Evolutionary conservation across 164 flowering plant genomes (phyloP).

Genomic region (Litsea cubeba): DNA sequence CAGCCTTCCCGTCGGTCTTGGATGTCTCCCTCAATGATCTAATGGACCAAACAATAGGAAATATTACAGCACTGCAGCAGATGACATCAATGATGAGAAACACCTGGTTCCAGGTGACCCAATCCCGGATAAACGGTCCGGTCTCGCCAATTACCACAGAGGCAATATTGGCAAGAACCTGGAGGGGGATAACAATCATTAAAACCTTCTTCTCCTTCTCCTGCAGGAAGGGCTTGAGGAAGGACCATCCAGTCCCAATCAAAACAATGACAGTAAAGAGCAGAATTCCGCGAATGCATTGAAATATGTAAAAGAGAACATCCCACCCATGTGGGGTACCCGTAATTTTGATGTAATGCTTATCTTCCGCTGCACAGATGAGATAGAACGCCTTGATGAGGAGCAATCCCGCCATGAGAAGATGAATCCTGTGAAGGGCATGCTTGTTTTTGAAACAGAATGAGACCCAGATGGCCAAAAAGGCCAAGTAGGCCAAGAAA

Average conservation of each 20-base stretch:
- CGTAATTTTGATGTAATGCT: slow-evolving; percentile 66
- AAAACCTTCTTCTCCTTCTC: slow-evolving; percentile 77
- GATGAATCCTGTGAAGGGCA: slow-evolving; percentile 62
- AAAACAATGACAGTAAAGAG: slow-evolving; percentile 68
- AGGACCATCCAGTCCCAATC: slow-evolving; percentile 83
- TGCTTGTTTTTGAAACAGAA: slow-evolving; percentile 28
- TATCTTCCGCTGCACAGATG: slow-evolving; percentile 77
- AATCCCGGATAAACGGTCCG: slow-evolving; percentile 65
- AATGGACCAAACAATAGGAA: slow-evolving; percentile 81
- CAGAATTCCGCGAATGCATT: slow-evolving; percentile 52
- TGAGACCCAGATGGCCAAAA: slow-evolving; percentile 53
- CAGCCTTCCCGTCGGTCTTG: slow-evolving; percentile 79
- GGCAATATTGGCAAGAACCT: slow-evolving; percentile 67
- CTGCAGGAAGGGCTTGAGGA: slow-evolving; percentile 65
- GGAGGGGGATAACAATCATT: slow-evolving; percentile 73
- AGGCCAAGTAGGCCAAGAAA: slow-evolving; percentile 41
- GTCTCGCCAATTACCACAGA: slow-evolving; percentile 67
- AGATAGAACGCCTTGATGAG: slow-evolving; percentile 64
- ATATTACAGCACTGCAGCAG: slow-evolving; percentile 69
- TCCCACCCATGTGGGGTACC: slow-evolving; percentile 88
- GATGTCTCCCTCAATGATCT: slow-evolving; percentile 60
- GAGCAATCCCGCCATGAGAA: slow-evolving; percentile 57
- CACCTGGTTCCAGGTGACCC: slow-evolving; percentile 75
- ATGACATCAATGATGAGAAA: slow-evolving; percentile 63
- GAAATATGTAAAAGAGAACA: slow-evolving; percentile 64